Conservation (phyloP, 169 alveolate genomes). For the Plasmodium inui region DNA sequence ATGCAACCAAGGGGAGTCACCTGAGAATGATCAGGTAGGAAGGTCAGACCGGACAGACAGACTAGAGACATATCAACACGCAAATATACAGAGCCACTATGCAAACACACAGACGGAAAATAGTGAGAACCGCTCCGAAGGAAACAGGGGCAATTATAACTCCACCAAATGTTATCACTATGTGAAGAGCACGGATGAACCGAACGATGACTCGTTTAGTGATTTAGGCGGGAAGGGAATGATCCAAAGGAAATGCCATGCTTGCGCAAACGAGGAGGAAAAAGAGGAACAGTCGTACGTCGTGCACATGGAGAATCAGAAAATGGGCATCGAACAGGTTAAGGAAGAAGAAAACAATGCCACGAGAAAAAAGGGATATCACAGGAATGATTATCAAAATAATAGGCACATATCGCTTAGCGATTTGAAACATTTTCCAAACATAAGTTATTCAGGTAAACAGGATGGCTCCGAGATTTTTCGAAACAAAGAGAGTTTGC, state of each 20-base stretch:
- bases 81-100: neutral
- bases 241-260: neutral
- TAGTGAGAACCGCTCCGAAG: neutral
- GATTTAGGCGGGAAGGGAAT: neutral
- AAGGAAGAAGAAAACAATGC: neutral
- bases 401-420: neutral
- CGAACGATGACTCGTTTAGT: neutral
- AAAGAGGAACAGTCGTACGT: neutral
- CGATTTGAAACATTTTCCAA: conserved; percentile 1
- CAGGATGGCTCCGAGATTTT: neutral
- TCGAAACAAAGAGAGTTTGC: neutral
- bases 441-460: neutral
- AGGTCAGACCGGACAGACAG: neutral
- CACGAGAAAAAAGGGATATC: neutral
- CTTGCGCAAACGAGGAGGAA: conserved; percentile 2
- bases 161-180: neutral
- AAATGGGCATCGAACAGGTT: no score
- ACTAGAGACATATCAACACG: neutral
- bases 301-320: neutral
- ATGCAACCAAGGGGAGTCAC: neutral
- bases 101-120: neutral
- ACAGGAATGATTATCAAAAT: neutral
- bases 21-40: neutral
- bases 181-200: neutral
- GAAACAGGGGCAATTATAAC: neutral